A percentile compares a stretch with the other conserved stretches of the same genome.
These are phyloP conservation scores for Acer saccharum DNA, from an alignment of 345 rosid species.

Conservation along the genomic window DNA sequence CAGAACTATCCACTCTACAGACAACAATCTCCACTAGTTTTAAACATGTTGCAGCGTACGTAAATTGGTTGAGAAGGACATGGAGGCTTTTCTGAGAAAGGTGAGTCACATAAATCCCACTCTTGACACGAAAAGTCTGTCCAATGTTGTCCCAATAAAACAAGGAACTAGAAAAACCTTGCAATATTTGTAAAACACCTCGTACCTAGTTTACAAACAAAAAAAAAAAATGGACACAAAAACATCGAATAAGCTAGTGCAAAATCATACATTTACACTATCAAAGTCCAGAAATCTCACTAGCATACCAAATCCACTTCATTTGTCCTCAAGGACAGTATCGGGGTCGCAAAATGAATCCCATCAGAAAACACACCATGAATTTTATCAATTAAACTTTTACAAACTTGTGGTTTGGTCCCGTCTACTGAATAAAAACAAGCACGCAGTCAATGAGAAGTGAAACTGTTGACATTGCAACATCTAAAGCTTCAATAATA, in stretches of 20 bases:
- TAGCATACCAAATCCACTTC: slow-evolving; percentile 62
- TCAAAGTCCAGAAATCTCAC: background rate
- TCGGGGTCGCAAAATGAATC: slow-evolving; percentile 36
- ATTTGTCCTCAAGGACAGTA: slow-evolving; percentile 43
- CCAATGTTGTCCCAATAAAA: slow-evolving; percentile 60
- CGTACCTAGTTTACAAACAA: slow-evolving; percentile 38
- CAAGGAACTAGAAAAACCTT: slow-evolving; percentile 70
- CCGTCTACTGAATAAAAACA: slow-evolving; percentile 8
- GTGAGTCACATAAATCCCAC: slow-evolving; percentile 66
- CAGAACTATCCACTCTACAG: slow-evolving; percentile 32
- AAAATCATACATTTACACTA: background rate
- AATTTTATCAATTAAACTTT: slow-evolving; percentile 40
- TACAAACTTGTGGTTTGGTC: slow-evolving; percentile 14
- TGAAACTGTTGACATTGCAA: background rate
- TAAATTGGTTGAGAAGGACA: slow-evolving; percentile 56
- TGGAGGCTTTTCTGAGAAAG: slow-evolving; percentile 69
- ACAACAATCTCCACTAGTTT: slow-evolving; percentile 61
- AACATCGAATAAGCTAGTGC: background rate
- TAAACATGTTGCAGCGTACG: slow-evolving; percentile 76
- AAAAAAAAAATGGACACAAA: background rate
- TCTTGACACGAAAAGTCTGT: slow-evolving; percentile 41
- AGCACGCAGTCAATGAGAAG: background rate
- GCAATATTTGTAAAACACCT: slow-evolving; percentile 68
- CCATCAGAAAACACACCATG: slow-evolving; percentile 39
- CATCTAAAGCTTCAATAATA: background rate